These are phyloP conservation scores for Colletotrichum melonis DNA, from an alignment of 2,329 filamentous ascomycete genomes.

Conservation along the genomic window DNA sequence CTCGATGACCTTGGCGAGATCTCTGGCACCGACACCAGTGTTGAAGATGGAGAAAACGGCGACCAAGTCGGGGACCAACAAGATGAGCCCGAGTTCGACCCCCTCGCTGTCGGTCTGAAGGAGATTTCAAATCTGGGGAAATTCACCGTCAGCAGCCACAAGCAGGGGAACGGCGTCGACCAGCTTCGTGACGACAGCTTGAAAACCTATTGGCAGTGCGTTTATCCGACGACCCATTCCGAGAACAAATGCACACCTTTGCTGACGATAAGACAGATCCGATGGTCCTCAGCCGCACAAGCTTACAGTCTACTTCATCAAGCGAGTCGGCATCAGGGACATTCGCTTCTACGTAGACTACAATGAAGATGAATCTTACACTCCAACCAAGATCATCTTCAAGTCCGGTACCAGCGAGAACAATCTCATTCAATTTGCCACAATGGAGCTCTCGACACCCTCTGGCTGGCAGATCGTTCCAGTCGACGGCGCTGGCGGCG, in stretches of 20 bases:
- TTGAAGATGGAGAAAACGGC: slow-evolving; percentile 44
- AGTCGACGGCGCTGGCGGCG: slow-evolving; percentile 63
- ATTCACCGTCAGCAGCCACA: slow-evolving; percentile 85
- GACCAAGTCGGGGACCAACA: slow-evolving; percentile 41
- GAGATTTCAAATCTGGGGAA: slow-evolving; percentile 87
- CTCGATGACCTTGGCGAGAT: slow-evolving; percentile 33
- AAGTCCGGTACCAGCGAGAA: slow-evolving; percentile 91
- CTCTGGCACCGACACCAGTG: slow-evolving; percentile 43
- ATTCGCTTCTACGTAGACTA: slow-evolving; percentile 92
- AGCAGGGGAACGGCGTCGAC: slow-evolving; percentile 82
- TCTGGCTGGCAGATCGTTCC: slow-evolving; percentile 93
- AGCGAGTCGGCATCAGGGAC: slow-evolving; percentile 80
- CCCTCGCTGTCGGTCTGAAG: slow-evolving; percentile 71
- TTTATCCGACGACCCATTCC: slow-evolving; percentile 32
- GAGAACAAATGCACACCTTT: background rate
- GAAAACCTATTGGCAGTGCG: slow-evolving; percentile 82
- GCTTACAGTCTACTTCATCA: slow-evolving; percentile 87
- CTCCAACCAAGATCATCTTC: slow-evolving; percentile 91
- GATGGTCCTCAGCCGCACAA: slow-evolving; percentile 87
- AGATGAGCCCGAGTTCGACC: slow-evolving; percentile 59
- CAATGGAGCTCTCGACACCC: slow-evolving; percentile 81
- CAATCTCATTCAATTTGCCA: slow-evolving; percentile 88
- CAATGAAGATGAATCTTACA: slow-evolving; percentile 93
- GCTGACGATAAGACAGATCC: slow-evolving; percentile 62
- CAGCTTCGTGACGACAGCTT: slow-evolving; percentile 81